Evolutionary conservation across 2,329 filamentous ascomycete genomes (phyloP).

Genomic region (Cytospora schulzeri): DNA sequence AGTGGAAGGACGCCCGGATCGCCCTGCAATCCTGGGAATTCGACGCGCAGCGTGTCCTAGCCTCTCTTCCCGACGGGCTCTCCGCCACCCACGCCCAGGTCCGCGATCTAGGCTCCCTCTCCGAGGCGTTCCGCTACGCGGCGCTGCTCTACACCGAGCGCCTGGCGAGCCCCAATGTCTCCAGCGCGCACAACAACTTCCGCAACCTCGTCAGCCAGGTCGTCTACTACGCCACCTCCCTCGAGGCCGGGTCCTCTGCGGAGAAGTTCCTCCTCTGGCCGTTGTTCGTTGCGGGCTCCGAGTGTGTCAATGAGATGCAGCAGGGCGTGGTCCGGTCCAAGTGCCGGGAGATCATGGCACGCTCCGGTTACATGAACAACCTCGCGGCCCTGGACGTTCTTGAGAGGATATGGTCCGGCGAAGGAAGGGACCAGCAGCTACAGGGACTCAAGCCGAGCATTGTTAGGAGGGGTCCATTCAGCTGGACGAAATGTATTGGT

Average conservation of each 20-base stretch:
- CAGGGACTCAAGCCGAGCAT: conserved; percentile 40
- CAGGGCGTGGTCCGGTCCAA: conserved; percentile 77
- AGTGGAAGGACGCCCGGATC: conserved; percentile 80
- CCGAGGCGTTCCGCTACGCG: conserved; percentile 86
- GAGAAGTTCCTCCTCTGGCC: conserved; percentile 95
- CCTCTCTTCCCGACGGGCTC: conserved; percentile 48
- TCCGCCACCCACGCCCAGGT: conserved; percentile 59
- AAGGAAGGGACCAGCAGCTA: conserved; percentile 44
- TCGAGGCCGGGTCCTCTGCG: conserved; percentile 70
- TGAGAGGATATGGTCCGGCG: conserved; percentile 77
- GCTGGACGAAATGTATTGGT: conserved; percentile 60
- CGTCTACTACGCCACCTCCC: conserved; percentile 78
- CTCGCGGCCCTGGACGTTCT: conserved; percentile 81
- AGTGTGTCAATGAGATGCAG: conserved; percentile 81
- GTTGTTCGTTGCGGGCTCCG: conserved; percentile 84
- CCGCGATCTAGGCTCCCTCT: conserved; percentile 77
- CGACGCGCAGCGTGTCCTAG: conserved; percentile 54
- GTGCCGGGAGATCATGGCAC: conserved; percentile 82
- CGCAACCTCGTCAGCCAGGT: conserved; percentile 82
- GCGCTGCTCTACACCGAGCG: conserved; percentile 89
- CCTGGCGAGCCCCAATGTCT: conserved; percentile 73
- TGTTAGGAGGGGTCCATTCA: conserved; percentile 53
- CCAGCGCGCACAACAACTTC: conserved; percentile 75
- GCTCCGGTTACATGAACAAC: conserved; percentile 93
- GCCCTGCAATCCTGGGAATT: conserved; percentile 83